Conservation (phyloP, 768 basidiomycete species). For the Glaciozyma antarctica region DNA sequence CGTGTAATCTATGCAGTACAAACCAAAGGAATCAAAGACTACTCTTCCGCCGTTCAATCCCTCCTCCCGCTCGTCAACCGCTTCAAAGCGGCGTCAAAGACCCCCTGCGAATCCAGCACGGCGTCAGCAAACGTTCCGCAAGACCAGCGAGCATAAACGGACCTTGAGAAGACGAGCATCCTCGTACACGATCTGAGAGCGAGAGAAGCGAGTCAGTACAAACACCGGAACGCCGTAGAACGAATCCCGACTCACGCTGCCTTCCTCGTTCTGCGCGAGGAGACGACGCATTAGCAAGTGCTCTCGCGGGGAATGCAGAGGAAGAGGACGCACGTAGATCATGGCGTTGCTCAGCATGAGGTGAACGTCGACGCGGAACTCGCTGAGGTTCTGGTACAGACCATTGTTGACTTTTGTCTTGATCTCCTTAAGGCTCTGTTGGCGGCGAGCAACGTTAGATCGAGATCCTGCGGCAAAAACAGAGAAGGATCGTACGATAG, state of each 20-base stretch:
- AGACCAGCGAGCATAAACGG: neutral
- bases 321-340: slow-evolving; percentile 18
- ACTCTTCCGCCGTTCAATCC: too few relatives aligned
- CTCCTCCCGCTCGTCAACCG: neutral
- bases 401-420: slow-evolving; percentile 50
- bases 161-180: slow-evolving; percentile 22
- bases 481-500: slow-evolving; percentile 47
- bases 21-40: too few relatives aligned
- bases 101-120: neutral
- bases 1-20: too few relatives aligned
- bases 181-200: slow-evolving; percentile 21
- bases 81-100: neutral
- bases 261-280: slow-evolving; percentile 20
- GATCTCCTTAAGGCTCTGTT: slow-evolving; percentile 61
- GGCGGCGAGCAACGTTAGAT: neutral
- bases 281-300: neutral
- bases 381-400: slow-evolving; percentile 26
- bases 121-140: neutral
- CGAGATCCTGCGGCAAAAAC: neutral
- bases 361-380: slow-evolving; percentile 32
- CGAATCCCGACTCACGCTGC: slow-evolving; percentile 9
- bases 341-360: slow-evolving; percentile 63
- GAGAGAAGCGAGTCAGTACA: neutral
- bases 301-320: neutral
- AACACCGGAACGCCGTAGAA: too few relatives aligned